Conservation (phyloP, 129 eudicot genomes). For the Glebionis coronaria region DNA sequence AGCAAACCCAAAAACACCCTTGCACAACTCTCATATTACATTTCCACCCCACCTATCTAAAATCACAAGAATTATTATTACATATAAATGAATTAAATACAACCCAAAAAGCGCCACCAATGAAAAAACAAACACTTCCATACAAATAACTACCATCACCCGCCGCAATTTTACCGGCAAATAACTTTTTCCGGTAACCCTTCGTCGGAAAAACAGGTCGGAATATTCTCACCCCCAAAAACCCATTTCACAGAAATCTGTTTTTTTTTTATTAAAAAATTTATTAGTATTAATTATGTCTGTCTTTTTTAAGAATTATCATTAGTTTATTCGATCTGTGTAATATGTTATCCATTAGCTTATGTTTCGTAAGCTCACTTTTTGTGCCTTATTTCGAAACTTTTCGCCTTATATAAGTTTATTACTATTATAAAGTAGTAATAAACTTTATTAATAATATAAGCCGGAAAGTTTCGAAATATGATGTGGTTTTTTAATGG, state of each 20-base stretch:
- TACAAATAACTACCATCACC: neutral
- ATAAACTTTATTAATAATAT: too few species aligned
- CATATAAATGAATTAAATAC: neutral
- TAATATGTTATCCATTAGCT: neutral
- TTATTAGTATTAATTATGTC: slow-evolving; percentile 3
- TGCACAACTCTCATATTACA: neutral
- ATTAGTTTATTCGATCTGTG: slow-evolving; percentile 22
- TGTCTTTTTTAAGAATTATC: neutral
- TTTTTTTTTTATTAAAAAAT: slow-evolving; percentile 1
- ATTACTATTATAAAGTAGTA: too few species aligned
- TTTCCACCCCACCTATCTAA: neutral
- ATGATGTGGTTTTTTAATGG: too few species aligned
- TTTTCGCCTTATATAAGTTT: too few species aligned
- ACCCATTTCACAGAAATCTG: slow-evolving; percentile 1
- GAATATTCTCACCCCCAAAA: neutral
- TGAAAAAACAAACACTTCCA: slow-evolving; percentile 21
- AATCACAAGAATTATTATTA: neutral
- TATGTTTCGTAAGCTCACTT: too few species aligned
- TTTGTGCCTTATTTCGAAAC: too few species aligned
- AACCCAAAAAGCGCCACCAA: slow-evolving; percentile 20
- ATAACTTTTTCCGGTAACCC: slow-evolving; percentile 8
- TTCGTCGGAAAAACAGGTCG: slow-evolving; percentile 19
- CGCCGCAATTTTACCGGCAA: slow-evolving; percentile 20
- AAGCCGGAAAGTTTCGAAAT: too few species aligned
- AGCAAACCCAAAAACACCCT: too few species aligned